Evolutionary conservation across 2,329 filamentous ascomycete genomes (phyloP).

Genomic region (Geosmithia morbida): DNA sequence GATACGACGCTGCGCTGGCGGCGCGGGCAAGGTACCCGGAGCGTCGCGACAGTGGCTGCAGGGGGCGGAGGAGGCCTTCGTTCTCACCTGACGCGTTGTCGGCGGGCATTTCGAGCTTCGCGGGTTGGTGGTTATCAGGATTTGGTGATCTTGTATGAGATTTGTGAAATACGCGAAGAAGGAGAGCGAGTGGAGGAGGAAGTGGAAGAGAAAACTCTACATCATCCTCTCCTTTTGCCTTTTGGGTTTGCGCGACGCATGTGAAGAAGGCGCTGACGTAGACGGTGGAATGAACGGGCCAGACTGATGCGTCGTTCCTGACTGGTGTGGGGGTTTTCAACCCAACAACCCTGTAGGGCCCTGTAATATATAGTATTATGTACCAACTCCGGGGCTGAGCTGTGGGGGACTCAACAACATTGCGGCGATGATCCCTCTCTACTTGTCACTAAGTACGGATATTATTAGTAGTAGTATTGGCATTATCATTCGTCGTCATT

Average conservation of each 20-base stretch:
- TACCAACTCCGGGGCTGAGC: not conserved
- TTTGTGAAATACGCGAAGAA: not conserved
- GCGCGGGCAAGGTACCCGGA: constrained; percentile 27
- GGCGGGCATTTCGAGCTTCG: not conserved
- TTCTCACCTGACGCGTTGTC: not conserved
- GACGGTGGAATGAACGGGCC: not conserved
- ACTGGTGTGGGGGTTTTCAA: not conserved
- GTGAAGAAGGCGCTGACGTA: not conserved
- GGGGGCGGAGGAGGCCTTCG: not conserved
- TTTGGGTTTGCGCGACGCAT: not conserved
- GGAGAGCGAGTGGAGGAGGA: not conserved
- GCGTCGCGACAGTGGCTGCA: constrained; percentile 12
- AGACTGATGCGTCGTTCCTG: not conserved
- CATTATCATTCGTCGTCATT: not conserved
- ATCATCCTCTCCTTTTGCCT: no score
- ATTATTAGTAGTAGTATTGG: no score
- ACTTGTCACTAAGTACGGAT: no score
- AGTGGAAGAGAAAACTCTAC: not conserved
- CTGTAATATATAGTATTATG: no score
- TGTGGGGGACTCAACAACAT: not conserved
- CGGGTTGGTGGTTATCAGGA: not conserved
- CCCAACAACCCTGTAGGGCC: not conserved
- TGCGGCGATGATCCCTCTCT: not conserved
- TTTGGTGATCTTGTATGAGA: not conserved
- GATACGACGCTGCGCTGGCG: constrained; percentile 34